Evolutionary conservation across 2,329 filamentous ascomycete genomes (phyloP).

Genomic region (Cercospora berteroae): DNA sequence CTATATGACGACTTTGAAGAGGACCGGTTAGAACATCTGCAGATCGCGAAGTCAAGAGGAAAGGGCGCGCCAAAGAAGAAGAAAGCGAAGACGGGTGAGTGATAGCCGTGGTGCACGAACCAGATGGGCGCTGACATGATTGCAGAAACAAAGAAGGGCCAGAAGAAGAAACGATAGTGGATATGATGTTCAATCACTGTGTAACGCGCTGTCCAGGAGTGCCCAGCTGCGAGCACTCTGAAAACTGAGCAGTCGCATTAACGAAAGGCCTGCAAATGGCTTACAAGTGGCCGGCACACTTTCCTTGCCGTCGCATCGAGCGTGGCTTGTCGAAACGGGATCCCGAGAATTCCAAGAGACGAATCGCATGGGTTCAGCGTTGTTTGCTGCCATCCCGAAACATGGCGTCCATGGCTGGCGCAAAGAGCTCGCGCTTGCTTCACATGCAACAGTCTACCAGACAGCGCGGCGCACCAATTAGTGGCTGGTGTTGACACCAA

Average conservation of each 20-base stretch:
- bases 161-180: slow-evolving; percentile 43
- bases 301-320: neutral
- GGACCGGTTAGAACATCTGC: slow-evolving; percentile 72
- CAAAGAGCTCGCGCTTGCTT: neutral
- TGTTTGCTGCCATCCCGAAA: neutral
- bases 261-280: neutral
- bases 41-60: slow-evolving; percentile 65
- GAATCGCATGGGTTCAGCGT: neutral
- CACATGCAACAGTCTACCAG: neutral
- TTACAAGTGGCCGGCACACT: neutral
- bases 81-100: slow-evolving; percentile 55
- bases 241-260: neutral
- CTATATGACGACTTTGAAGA: slow-evolving; percentile 74
- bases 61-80: slow-evolving; percentile 93
- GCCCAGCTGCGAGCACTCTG: neutral
- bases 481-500: neutral
- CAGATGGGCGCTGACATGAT: slow-evolving; percentile 26
- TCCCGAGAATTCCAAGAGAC: neutral
- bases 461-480: neutral
- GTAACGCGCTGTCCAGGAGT: neutral
- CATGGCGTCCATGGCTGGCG: neutral
- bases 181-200: neutral
- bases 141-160: slow-evolving; percentile 30
- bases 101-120: slow-evolving; percentile 13
- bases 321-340: neutral